A percentile compares a stretch with the other conserved stretches of the same genome.
Conservation (phyloP, 345 rosid species). For the Eucalyptus globulus region DNA sequence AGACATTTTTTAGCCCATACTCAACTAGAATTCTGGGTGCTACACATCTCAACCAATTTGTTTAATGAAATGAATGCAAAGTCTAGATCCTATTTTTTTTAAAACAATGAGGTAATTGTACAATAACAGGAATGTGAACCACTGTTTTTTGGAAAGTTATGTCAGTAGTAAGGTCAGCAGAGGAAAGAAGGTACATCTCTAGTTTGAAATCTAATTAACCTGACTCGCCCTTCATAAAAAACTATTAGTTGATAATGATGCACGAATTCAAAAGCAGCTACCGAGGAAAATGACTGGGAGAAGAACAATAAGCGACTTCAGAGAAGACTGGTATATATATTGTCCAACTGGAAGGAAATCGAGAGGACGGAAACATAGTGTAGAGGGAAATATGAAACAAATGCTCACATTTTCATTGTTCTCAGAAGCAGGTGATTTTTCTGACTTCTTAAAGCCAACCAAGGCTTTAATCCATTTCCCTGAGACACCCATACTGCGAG, state of each 20-base stretch:
- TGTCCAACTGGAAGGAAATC: neutral
- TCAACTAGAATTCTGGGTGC: neutral
- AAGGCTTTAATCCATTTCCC: slow-evolving; percentile 94
- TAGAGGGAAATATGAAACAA: neutral
- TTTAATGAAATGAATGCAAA: neutral
- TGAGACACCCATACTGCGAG: slow-evolving; percentile 67
- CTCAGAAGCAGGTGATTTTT: slow-evolving; percentile 59
- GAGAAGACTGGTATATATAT: neutral
- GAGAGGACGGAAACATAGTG: neutral
- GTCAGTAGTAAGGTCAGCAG: neutral
- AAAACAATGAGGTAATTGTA: neutral
- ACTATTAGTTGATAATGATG: neutral
- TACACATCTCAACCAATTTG: neutral
- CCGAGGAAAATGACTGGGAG: neutral
- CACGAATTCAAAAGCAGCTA: neutral
- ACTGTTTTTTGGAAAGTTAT: neutral
- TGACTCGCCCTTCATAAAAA: neutral
- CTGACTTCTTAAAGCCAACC: slow-evolving; percentile 73
- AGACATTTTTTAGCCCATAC: neutral
- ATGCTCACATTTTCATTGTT: slow-evolving; percentile 53
- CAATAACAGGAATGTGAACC: neutral
- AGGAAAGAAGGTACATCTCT: neutral
- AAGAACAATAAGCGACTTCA: neutral
- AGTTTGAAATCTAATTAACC: neutral
- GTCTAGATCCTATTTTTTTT: neutral